Evolutionary conservation across 352 stramenopile genomes (phyloP).

Genomic region (Pythium myriotylum): DNA sequence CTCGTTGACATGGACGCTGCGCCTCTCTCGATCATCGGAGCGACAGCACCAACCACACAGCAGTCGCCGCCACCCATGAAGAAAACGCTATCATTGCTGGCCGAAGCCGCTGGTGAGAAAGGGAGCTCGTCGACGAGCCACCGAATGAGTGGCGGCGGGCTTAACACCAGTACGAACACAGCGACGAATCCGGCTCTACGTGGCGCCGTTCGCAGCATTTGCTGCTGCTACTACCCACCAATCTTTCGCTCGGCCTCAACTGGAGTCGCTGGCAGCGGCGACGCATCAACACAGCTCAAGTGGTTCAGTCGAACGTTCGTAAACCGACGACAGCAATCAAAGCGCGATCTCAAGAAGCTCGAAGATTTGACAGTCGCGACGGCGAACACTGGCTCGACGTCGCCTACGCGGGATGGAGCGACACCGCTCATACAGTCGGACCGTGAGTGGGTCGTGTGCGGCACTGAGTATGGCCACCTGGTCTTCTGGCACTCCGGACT

Average conservation of each 20-base stretch:
- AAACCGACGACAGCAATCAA: conserved; percentile 29
- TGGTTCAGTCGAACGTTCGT: conserved; percentile 42
- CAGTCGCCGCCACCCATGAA: background rate
- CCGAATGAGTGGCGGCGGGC: background rate
- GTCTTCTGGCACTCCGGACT: conserved; percentile 74
- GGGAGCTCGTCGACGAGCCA: background rate
- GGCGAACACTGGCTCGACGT: background rate
- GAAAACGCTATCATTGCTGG: conserved; percentile 2
- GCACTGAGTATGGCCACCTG: conserved; percentile 62
- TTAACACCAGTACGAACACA: conserved; percentile 2
- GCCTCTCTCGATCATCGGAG: conserved; percentile 1
- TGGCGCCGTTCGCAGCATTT: conserved; percentile 30
- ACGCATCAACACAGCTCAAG: conserved; percentile 29
- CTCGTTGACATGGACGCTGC: conserved; percentile 36
- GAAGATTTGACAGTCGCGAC: conserved; percentile 16
- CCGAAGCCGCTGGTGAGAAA: background rate
- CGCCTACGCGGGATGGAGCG: background rate
- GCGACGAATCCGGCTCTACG: conserved; percentile 16
- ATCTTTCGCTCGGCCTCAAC: conserved; percentile 35
- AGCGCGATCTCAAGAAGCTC: conserved; percentile 19
- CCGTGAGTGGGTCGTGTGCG: conserved; percentile 67
- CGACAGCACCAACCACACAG: background rate
- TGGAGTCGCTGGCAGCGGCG: background rate
- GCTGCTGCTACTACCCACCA: conserved; percentile 61
- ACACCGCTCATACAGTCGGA: conserved; percentile 44